A percentile compares a stretch with the other conserved stretches of the same genome.
Evolutionary conservation across 2,329 filamentous ascomycete species (phyloP).

Genomic region (Ophiostoma sp.): DNA sequence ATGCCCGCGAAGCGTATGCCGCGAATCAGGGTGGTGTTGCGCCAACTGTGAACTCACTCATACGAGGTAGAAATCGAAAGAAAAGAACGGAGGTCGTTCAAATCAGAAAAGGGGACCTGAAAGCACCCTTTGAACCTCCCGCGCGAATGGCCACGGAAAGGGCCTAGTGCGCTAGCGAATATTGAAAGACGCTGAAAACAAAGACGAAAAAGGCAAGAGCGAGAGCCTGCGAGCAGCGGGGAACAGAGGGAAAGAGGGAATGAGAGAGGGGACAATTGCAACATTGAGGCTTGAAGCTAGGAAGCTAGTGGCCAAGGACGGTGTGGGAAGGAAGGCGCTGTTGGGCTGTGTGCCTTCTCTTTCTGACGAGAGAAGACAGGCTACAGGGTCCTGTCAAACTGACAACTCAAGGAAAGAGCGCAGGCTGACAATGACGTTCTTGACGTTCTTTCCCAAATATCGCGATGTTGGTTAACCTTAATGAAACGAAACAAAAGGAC

Average conservation of each 20-base stretch:
- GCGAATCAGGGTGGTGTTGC: neutral
- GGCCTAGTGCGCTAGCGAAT: conserved; percentile 7
- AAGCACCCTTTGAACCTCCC: neutral
- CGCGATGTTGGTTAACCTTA: neutral
- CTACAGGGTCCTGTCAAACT: neutral
- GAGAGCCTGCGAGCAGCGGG: neutral
- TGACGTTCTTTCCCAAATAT: neutral
- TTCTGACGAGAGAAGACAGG: neutral
- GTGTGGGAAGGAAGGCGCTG: neutral
- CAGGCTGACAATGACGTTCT: neutral
- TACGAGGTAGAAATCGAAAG: neutral
- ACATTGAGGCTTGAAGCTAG: neutral
- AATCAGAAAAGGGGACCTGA: neutral
- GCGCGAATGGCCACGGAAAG: conserved; percentile 4
- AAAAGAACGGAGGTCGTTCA: neutral
- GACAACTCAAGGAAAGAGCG: neutral
- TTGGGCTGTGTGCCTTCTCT: neutral
- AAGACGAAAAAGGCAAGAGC: conserved; percentile 7
- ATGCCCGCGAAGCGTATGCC: neutral
- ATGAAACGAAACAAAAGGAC: neutral
- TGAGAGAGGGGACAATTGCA: neutral
- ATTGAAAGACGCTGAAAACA: neutral
- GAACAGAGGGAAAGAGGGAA: neutral
- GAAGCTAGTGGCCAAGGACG: neutral
- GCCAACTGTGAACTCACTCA: neutral